Conservation (phyloP, 2,329 filamentous ascomycete species). For the Scytalidium sp. region DNA sequence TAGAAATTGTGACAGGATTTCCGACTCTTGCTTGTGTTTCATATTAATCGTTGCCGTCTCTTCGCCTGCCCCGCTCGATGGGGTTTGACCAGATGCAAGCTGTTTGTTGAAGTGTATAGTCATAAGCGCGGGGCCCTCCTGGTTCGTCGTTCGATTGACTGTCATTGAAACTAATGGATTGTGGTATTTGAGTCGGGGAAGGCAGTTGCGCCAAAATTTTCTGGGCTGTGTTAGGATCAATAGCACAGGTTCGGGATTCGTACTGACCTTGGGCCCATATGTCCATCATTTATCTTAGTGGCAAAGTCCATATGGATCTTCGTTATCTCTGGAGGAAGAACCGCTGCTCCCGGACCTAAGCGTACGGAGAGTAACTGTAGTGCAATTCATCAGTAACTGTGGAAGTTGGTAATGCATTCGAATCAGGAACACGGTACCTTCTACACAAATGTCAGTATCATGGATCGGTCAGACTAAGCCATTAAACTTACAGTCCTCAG, state of each 20-base stretch:
- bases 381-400: background rate
- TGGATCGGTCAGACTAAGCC: conserved; percentile 31
- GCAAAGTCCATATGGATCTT: conserved; percentile 75
- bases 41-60: conserved; percentile 58
- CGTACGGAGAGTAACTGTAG: conserved; percentile 69
- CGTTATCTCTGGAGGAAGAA: conserved; percentile 73
- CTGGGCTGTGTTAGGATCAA: conserved; percentile 42
- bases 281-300: conserved; percentile 57
- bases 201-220: conserved; percentile 82
- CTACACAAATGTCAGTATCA: conserved; percentile 10
- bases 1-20: conserved; percentile 63
- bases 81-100: conserved; percentile 6
- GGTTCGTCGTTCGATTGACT: conserved; percentile 64
- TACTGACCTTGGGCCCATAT: conserved; percentile 68
- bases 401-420: background rate
- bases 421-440: conserved; percentile 22
- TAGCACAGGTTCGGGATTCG: background rate
- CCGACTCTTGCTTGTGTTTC: conserved; percentile 55
- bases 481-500: conserved; percentile 63
- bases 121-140: conserved; percentile 56
- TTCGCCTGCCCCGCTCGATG: conserved; percentile 41
- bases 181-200: conserved; percentile 89
- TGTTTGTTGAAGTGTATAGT: conserved; percentile 58
- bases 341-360: conserved; percentile 77
- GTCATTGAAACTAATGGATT: conserved; percentile 85